Evolutionary conservation across 2,329 filamentous ascomycete genomes (phyloP).

Genomic region (Pseudogymnoascus sp.): DNA sequence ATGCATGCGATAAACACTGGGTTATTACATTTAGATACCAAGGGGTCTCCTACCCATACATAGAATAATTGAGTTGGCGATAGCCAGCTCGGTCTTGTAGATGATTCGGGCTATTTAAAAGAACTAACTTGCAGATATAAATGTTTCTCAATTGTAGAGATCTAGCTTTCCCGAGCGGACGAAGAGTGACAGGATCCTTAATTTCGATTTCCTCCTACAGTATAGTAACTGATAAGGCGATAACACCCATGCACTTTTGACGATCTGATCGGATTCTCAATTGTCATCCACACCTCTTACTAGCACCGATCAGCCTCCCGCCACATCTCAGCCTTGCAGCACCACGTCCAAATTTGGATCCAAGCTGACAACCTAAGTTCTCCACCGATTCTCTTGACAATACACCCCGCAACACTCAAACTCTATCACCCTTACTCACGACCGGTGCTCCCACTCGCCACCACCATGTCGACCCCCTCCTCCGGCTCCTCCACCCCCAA

Average conservation of each 20-base stretch:
- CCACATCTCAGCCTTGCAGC: constrained; percentile 7
- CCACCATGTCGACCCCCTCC: constrained; percentile 16
- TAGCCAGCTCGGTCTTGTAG: neutral
- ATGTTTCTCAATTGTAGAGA: neutral
- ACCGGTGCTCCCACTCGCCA: neutral
- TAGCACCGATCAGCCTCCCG: constrained; percentile 1
- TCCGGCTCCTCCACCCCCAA: constrained; percentile 25
- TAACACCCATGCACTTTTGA: neutral
- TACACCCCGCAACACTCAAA: neutral
- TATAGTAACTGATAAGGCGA: neutral
- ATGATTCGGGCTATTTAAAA: constrained; percentile 3
- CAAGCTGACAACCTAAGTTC: neutral
- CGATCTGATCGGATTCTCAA: neutral
- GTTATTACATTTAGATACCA: neutral
- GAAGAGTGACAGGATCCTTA: neutral
- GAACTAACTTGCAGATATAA: neutral
- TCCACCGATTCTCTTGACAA: neutral
- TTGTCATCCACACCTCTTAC: neutral
- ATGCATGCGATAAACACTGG: neutral
- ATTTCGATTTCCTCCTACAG: neutral
- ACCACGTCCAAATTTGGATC: neutral
- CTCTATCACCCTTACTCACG: neutral
- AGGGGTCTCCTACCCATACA: neutral
- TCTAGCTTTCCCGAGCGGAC: neutral
- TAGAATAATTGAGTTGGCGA: neutral